A percentile compares a stretch with the other conserved stretches of the same genome.
Conservation (phyloP, 2,329 filamentous ascomycete genomes). For the Ilyonectria sp. region DNA sequence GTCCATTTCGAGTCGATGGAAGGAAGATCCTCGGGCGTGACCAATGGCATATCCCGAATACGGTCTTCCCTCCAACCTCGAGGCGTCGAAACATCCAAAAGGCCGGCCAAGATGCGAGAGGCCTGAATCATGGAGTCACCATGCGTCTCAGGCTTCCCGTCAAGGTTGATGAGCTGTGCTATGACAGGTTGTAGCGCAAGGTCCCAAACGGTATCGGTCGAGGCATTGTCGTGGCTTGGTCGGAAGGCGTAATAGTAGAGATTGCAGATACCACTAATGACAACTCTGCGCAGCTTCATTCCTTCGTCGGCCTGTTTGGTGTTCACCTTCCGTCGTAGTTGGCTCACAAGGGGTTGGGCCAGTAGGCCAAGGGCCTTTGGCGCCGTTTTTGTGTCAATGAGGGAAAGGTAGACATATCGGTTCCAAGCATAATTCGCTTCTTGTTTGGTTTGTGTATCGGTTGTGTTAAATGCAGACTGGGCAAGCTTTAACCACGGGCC, state of each 20-base stretch:
- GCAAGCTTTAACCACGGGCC: conserved; percentile 83
- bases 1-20: conserved; percentile 90
- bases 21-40: conserved; percentile 83
- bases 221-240: conserved; percentile 75
- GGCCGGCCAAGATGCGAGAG: conserved; percentile 78
- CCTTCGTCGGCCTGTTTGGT: conserved; percentile 70
- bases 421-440: conserved; percentile 91
- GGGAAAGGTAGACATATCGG: conserved; percentile 82
- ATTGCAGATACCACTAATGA: conserved; percentile 81
- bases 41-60: conserved; percentile 72
- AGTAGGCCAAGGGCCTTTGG: conserved; percentile 61
- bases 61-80: conserved; percentile 83
- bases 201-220: conserved; percentile 86
- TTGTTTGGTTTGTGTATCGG: conserved; percentile 77
- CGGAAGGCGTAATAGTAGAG: conserved; percentile 87
- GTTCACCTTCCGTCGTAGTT: conserved; percentile 75
- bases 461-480: conserved; percentile 87
- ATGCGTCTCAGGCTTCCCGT: conserved; percentile 55
- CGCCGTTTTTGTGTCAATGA: conserved; percentile 73
- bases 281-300: conserved; percentile 64
- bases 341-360: conserved; percentile 77
- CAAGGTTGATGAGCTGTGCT: conserved; percentile 64
- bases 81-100: conserved; percentile 74
- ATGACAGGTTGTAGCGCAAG: conserved; percentile 78
- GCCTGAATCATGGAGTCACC: conserved; percentile 71